phyloP scores from a whole-genome alignment of 768 basidiomycete species.

The Lentinus brumalis region DNA sequence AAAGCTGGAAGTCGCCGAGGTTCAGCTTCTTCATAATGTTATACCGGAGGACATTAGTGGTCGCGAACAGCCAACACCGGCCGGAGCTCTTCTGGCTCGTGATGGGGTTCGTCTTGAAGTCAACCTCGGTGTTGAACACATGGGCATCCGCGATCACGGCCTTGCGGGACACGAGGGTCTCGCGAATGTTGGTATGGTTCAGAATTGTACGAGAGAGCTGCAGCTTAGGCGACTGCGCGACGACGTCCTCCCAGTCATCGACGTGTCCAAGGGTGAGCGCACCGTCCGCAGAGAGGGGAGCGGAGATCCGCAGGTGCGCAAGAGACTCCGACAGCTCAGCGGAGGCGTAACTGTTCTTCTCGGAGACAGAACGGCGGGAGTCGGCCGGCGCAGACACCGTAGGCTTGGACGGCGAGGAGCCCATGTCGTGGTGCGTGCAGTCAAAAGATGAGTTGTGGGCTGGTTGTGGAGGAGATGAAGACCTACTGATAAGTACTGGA shows the following conservation, averaged over 20 bases:
- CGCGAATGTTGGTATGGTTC: slow-evolving; percentile 64
- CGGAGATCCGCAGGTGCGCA: slow-evolving; percentile 12
- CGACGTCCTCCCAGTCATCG: slow-evolving; percentile 65
- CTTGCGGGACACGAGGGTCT: slow-evolving; percentile 63
- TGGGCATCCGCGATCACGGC: slow-evolving; percentile 66
- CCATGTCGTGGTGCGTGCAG: slow-evolving; percentile 30
- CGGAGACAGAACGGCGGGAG: slow-evolving; percentile 14
- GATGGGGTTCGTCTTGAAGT: slow-evolving; percentile 80
- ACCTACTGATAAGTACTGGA: too few species aligned
- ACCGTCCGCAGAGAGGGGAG: slow-evolving; percentile 57
- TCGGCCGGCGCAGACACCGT: slow-evolving; percentile 14
- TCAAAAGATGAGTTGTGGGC: neutral
- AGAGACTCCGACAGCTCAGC: slow-evolving; percentile 18
- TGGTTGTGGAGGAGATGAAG: neutral
- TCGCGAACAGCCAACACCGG: slow-evolving; percentile 95
- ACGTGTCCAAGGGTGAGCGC: slow-evolving; percentile 60
- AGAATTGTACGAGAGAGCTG: slow-evolving; percentile 79
- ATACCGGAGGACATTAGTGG: slow-evolving; percentile 84
- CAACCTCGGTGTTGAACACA: slow-evolving; percentile 81
- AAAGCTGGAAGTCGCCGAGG: slow-evolving; percentile 87
- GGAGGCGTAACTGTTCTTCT: slow-evolving; percentile 19
- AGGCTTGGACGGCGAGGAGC: slow-evolving; percentile 38
- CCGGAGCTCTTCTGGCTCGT: slow-evolving; percentile 89
- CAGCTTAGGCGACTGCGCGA: slow-evolving; percentile 57
- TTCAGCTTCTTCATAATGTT: slow-evolving; percentile 84